Evolutionary conservation across 2,329 filamentous ascomycete genomes (phyloP).

Genomic region (Fusarium tuaranense): DNA sequence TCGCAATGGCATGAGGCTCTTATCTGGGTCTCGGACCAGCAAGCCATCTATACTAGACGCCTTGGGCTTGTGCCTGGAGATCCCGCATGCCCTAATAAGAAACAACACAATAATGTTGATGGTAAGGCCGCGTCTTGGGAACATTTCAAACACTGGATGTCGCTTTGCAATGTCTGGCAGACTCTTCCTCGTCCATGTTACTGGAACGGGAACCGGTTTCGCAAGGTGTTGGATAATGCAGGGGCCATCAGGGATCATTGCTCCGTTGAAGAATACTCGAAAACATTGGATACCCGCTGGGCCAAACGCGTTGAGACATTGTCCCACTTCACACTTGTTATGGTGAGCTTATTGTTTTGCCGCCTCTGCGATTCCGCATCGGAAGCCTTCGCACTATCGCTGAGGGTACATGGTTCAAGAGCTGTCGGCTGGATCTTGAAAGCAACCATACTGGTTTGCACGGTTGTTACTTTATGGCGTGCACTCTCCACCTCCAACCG

Average conservation of each 20-base stretch:
- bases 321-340: too few species aligned
- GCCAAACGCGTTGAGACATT: too few species aligned
- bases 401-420: fast-evolving
- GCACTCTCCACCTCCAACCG: too few species aligned
- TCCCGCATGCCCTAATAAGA: too few species aligned
- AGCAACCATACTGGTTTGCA: too few species aligned
- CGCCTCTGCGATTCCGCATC: too few species aligned
- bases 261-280: neutral
- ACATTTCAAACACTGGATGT: neutral
- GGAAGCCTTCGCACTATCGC: too few species aligned
- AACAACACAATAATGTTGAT: too few species aligned
- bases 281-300: neutral
- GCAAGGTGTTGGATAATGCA: neutral
- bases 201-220: neutral
- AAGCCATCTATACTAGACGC: neutral
- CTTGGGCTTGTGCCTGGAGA: too few species aligned
- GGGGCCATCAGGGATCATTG: neutral
- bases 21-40: neutral
- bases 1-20: neutral
- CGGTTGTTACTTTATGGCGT: too few species aligned
- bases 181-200: neutral
- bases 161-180: neutral
- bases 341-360: too few species aligned
- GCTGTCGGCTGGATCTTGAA: fast-evolving
- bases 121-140: neutral